Evolutionary conservation across 192 early-diverging fungal species (phyloP), one percentile per base, ranked within the genome.

Genomic region (Linnemannia elongata): DNA sequence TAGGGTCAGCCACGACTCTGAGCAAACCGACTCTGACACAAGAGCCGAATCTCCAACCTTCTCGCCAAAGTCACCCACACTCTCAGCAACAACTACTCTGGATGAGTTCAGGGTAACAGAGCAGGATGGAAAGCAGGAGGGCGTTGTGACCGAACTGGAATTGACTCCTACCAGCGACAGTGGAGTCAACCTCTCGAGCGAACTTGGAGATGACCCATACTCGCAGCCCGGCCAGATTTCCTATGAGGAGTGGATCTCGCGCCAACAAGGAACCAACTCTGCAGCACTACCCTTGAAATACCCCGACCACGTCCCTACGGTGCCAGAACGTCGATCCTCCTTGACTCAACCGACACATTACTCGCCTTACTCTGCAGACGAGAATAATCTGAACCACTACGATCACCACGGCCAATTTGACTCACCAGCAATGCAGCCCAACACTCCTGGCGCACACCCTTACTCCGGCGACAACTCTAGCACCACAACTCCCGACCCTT

Each of bases 81-180:
- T 83, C 1, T 83, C 82, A 4, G 45, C 75, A 12, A 44, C 76
- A 38, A 78, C 76, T 3, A 83, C 82, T 30, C n/a, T 83, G 47
- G 76, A 82, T 49, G 80, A 68, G 27, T 17, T 47, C 17, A 69
- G 18, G 0, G 66, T 54, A 35, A 7, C 47, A 6, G 74, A 68
- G 4, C 70, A 72, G 2, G 63, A 27, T 22, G 17, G 35, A 10
- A 52, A 52, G 9, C 44, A 69, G 22, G 73, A 84, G 4, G 18
- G 4, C 3, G 30, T 35, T 13, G 15, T 45, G 7, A 38, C 38
- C 12, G 75, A 72, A 38, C 45, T 60, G 27, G 47, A 13, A 10
- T 6, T 42, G 13, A 35, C 68, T 17, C n/a, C 72, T 13, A 47
- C 27, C 2, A 47, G 30, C 5, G 42, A 27, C 15, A 36, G 30